Conservation (phyloP, 352 stramenopile genomes). For the Achlya hypogyna region DNA sequence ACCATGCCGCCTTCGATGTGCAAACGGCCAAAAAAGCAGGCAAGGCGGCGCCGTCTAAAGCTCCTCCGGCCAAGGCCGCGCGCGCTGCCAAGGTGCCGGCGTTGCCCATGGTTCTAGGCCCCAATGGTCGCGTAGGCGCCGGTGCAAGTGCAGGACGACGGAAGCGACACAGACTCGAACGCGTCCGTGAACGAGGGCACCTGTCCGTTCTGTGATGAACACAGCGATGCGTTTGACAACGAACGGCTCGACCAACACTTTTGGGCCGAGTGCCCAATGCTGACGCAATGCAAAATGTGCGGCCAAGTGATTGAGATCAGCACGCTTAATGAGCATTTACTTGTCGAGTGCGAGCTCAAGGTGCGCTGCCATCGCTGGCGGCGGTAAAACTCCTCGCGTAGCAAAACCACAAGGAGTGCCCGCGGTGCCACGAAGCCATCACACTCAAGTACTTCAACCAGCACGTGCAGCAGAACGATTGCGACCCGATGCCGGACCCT, state of each 20-base stretch:
- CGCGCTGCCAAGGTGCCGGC: too few relatives aligned
- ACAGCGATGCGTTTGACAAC: conserved; percentile 82
- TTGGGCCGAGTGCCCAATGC: conserved; percentile 85
- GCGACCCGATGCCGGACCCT: conserved; percentile 39
- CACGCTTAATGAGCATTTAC: conserved; percentile 83
- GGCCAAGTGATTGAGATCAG: conserved; percentile 90
- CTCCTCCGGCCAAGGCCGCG: background rate
- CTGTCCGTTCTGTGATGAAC: conserved; percentile 86
- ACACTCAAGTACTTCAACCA: conserved; percentile 76
- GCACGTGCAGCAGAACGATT: conserved; percentile 69
- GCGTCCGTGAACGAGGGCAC: conserved; percentile 79
- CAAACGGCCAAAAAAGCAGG: conserved; percentile 36
- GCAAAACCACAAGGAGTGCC: conserved; percentile 72
- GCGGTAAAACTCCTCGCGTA: background rate
- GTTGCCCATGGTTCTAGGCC: too few relatives aligned
- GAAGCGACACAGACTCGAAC: conserved; percentile 48
- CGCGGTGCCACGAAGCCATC: conserved; percentile 75
- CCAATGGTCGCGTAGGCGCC: too few relatives aligned
- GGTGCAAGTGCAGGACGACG: conserved; percentile 26
- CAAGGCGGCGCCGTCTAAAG: conserved; percentile 17
- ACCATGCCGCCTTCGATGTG: conserved; percentile 79
- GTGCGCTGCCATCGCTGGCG: background rate
- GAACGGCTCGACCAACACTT: conserved; percentile 88
- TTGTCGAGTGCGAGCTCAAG: conserved; percentile 81
- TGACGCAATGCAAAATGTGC: conserved; percentile 89